These are phyloP conservation scores for Parachaetomium inaequale DNA, from an alignment of 495 filamentous ascomycete species.

Conservation along the genomic window DNA sequence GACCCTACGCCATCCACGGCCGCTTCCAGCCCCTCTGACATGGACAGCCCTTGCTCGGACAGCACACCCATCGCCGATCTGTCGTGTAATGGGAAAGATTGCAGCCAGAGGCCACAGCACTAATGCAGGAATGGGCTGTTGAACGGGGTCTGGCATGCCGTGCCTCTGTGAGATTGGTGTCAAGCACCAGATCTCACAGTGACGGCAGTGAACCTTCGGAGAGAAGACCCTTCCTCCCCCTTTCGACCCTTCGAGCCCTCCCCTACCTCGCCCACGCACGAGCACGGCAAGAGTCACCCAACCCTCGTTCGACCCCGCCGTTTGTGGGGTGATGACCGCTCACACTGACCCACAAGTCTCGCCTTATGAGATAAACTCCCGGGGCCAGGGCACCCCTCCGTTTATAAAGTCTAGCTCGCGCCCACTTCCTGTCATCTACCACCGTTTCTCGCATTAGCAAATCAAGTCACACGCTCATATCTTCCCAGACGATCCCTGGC, in stretches of 20 bases:
- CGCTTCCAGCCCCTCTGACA: conserved; percentile 23
- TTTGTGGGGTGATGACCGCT: neutral
- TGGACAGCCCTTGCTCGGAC: conserved; percentile 30
- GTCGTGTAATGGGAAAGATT: conserved; percentile 23
- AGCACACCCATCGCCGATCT: conserved; percentile 36
- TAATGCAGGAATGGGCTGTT: neutral
- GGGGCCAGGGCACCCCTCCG: conserved; percentile 16
- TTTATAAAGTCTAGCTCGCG: conserved; percentile 27
- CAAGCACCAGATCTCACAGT: conserved; percentile 7
- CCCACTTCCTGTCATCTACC: conserved; percentile 1
- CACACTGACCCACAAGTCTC: conserved; percentile 3
- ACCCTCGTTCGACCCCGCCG: neutral
- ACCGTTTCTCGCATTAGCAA: conserved; percentile 8
- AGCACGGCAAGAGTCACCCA: neutral
- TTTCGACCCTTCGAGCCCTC: conserved; percentile 1
- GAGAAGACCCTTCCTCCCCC: conserved; percentile 3
- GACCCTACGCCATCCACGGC: conserved; percentile 4
- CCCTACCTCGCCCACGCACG: neutral
- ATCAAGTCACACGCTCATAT: conserved; percentile 15
- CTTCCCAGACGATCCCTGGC: conserved; percentile 5
- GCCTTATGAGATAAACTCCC: too few species aligned
- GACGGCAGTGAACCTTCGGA: conserved; percentile 12
- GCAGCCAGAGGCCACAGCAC: conserved; percentile 9
- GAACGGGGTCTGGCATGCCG: neutral
- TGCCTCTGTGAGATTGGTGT: conserved; percentile 13